These are phyloP conservation scores for Cantharellus anzutake DNA, from an alignment of 768 basidiomycete genomes.

Conservation along the genomic window DNA sequence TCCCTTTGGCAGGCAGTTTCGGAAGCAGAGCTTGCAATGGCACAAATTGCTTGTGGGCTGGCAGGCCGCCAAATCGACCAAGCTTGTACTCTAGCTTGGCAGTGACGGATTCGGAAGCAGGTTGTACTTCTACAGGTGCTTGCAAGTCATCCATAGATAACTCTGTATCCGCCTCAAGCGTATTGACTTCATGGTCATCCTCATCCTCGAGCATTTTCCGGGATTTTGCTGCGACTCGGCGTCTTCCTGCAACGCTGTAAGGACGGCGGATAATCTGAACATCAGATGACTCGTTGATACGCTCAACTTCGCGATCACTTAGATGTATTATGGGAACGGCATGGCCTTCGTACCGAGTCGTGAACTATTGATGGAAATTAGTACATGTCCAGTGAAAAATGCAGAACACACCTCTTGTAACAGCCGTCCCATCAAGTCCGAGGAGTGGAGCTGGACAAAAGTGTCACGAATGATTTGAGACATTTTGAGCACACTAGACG, in stretches of 20 bases:
- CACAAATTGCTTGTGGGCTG: constrained; percentile 30
- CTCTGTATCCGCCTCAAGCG: constrained; percentile 12
- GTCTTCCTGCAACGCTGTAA: not conserved
- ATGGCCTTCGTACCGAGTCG: constrained; percentile 56
- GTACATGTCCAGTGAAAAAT: not conserved
- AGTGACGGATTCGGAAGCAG: constrained; percentile 8
- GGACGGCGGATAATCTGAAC: not conserved
- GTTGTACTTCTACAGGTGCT: constrained; percentile 8
- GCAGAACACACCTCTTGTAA: constrained; percentile 39
- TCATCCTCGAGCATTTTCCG: constrained; percentile 11
- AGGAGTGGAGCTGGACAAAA: constrained; percentile 82
- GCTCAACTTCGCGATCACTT: constrained; percentile 3
- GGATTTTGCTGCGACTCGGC: constrained; percentile 1
- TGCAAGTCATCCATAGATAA: constrained; percentile 17
- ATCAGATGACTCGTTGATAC: constrained; percentile 1
- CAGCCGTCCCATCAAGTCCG: constrained; percentile 60
- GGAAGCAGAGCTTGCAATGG: constrained; percentile 58
- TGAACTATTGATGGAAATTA: constrained; percentile 29
- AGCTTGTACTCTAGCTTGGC: constrained; percentile 8
- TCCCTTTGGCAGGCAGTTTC: constrained; percentile 64
- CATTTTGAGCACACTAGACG: constrained; percentile 73
- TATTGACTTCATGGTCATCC: constrained; percentile 18
- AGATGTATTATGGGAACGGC: constrained; percentile 40
- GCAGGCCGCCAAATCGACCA: not conserved
- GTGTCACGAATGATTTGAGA: constrained; percentile 76